A percentile compares a stretch with the other conserved stretches of the same genome.
These are phyloP conservation scores for Chytriomyces sp. DNA, from an alignment of 192 early-diverging fungal genomes.

Conservation along the genomic window DNA sequence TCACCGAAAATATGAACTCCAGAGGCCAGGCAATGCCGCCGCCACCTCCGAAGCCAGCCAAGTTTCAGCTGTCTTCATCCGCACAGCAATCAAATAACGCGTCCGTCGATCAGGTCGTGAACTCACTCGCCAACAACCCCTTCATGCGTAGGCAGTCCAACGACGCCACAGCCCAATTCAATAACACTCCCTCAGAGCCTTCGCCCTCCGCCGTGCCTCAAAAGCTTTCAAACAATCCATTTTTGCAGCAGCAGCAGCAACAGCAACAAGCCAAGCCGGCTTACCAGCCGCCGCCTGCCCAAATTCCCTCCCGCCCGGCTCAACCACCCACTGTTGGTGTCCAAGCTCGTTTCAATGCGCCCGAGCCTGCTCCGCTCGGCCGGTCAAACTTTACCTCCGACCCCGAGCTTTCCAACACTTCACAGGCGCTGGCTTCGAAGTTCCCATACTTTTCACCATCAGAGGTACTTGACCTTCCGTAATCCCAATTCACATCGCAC, in stretches of 20 bases:
- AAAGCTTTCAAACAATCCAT: background rate
- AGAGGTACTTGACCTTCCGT: slow-evolving; percentile 42
- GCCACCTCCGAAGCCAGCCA: slow-evolving; percentile 33
- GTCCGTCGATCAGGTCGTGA: slow-evolving; percentile 3
- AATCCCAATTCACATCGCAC: too few relatives aligned
- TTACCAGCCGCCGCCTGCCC: background rate
- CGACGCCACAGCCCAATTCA: background rate
- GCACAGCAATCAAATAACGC: background rate
- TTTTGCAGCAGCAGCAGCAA: background rate
- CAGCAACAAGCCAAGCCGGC: background rate
- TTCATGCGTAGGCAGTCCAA: slow-evolving; percentile 10
- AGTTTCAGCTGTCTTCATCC: slow-evolving; percentile 13
- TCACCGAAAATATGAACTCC: background rate
- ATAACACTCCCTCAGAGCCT: too few relatives aligned
- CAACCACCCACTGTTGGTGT: background rate
- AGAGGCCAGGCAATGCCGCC: slow-evolving; percentile 9
- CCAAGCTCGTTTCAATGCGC: background rate
- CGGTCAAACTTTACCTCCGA: slow-evolving; percentile 5
- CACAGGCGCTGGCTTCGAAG: slow-evolving; percentile 42
- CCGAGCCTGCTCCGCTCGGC: slow-evolving; percentile 28
- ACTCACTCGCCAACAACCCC: slow-evolving; percentile 20
- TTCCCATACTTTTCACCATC: slow-evolving; percentile 53
- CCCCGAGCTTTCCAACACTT: slow-evolving; percentile 32
- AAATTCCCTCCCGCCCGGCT: slow-evolving; percentile 3
- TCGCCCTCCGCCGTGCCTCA: background rate